phyloP scores from a whole-genome alignment of 768 basidiomycete species.

The Boletus reticuloceps region DNA sequence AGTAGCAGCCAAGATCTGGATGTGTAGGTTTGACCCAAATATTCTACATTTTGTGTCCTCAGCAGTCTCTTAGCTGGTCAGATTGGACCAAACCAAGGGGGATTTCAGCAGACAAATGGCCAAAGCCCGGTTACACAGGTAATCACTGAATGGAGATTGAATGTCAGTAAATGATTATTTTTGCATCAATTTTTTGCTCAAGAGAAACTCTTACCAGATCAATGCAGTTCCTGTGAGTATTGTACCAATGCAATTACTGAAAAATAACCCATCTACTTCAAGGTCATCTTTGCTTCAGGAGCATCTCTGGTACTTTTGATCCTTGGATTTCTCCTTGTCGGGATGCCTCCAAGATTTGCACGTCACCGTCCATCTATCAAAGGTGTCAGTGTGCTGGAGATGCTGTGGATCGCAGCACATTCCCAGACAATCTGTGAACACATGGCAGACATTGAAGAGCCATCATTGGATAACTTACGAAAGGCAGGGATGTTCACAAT shows the following conservation, averaged over 20 bases:
- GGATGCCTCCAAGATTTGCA: not conserved
- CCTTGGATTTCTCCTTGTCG: not conserved
- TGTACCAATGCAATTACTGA: not conserved
- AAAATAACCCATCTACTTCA: not conserved
- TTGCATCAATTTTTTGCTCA: not conserved
- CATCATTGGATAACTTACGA: constrained; percentile 2
- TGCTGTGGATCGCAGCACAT: constrained; percentile 7
- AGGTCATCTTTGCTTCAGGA: constrained; percentile 2
- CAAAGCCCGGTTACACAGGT: constrained; percentile 6
- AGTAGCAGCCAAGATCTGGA: constrained; percentile 10
- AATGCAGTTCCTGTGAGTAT: constrained; percentile 14
- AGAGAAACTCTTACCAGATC: not conserved
- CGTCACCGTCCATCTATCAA: not conserved
- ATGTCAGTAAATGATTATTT: constrained; percentile 3
- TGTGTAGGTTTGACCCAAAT: not conserved
- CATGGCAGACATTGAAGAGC: not conserved
- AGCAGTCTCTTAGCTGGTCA: constrained; percentile 1
- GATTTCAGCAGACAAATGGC: not conserved
- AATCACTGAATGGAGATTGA: constrained; percentile 8
- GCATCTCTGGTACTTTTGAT: constrained; percentile 4
- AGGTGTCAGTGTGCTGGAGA: constrained; percentile 11
- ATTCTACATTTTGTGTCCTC: not conserved
- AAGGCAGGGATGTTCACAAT: constrained; percentile 8
- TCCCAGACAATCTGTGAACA: not conserved
- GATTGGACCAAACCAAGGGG: constrained; percentile 1